Conservation (phyloP, 2,329 filamentous ascomycete species). For the Truncatella angustata region DNA sequence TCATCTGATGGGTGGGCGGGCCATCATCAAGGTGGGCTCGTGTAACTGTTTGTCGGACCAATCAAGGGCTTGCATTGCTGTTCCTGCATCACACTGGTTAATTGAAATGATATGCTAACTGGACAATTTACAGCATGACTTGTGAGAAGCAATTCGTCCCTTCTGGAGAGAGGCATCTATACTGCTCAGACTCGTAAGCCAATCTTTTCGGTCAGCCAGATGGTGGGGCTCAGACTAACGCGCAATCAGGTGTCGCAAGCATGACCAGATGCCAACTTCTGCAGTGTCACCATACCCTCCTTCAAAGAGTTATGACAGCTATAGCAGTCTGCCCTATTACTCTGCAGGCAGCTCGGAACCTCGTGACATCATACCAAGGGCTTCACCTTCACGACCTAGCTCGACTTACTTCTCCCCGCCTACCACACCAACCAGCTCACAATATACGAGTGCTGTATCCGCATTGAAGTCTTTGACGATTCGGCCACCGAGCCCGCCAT, state of each 20-base stretch:
- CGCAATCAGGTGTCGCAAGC: conserved; percentile 48
- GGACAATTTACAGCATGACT: conserved; percentile 52
- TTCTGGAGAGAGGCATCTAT: conserved; percentile 54
- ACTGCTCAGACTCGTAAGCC: conserved; percentile 63
- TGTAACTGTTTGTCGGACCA: background rate
- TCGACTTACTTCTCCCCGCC: conserved; percentile 56
- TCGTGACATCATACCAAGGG: conserved; percentile 62
- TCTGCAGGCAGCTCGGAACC: conserved; percentile 48
- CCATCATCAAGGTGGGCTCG: conserved; percentile 15
- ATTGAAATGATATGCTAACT: conserved; percentile 19
- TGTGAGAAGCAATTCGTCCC: conserved; percentile 66
- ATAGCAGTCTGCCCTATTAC: conserved; percentile 42
- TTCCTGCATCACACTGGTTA: conserved; percentile 30
- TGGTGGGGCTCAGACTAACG: conserved; percentile 21
- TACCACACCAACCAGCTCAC: conserved; percentile 43
- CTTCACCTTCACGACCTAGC: conserved; percentile 59
- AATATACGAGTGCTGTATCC: conserved; percentile 52
- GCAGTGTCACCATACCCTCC: conserved; percentile 26
- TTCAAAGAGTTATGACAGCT: conserved; percentile 29
- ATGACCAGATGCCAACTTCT: conserved; percentile 44
- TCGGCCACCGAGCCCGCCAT: conserved; percentile 54
- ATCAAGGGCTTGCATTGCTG: conserved; percentile 16
- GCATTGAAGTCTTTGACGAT: conserved; percentile 54
- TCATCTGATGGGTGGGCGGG: conserved; percentile 30
- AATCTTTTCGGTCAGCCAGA: conserved; percentile 15